These are phyloP conservation scores for Umbellularia californica DNA, from an alignment of 164 flowering plant species.

Conservation along the genomic window DNA sequence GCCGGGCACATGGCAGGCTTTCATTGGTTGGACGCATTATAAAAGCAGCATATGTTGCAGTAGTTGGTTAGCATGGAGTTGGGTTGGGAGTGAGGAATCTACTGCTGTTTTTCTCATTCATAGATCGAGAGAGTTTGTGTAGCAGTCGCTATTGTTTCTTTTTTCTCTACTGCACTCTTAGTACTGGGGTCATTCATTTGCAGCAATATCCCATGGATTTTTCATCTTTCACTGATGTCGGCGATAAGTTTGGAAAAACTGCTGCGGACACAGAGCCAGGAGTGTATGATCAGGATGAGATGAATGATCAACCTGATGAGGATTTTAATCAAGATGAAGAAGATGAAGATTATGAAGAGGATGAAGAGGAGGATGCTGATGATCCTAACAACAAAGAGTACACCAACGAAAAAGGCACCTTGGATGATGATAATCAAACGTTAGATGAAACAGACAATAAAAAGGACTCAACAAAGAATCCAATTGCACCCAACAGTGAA, in stretches of 20 bases:
- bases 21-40: neutral
- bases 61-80: neutral
- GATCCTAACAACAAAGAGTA: too few species aligned
- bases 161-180: too few species aligned
- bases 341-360: too few species aligned
- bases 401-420: neutral
- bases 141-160: too few species aligned
- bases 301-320: neutral
- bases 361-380: neutral
- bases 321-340: too few species aligned
- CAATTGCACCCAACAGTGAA: too few species aligned
- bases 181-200: too few species aligned
- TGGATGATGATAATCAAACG: neutral
- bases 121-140: too few species aligned
- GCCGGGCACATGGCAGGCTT: neutral
- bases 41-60: neutral
- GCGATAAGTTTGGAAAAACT: too few species aligned
- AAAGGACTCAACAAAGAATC: too few species aligned
- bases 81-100: neutral
- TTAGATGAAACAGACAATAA: too few species aligned
- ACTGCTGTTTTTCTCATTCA: neutral
- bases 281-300: neutral
- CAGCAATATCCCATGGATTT: neutral
- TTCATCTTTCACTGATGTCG: accelerated
- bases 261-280: neutral